These are phyloP conservation scores for Gnaphalium uliginosum DNA, from an alignment of 129 eudicot genomes.

Conservation along the genomic window DNA sequence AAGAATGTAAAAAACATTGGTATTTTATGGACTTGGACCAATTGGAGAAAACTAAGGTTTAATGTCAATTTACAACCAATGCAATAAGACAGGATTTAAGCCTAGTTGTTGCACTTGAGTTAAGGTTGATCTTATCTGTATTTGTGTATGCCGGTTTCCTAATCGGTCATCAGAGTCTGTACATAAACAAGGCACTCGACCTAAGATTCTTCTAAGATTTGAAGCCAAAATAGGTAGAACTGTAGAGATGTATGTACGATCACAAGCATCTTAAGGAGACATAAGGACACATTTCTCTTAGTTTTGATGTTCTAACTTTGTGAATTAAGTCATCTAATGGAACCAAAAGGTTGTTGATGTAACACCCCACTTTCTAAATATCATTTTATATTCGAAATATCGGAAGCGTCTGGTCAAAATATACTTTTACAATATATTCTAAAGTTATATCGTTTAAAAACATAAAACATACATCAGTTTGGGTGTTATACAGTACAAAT, in stretches of 20 bases:
- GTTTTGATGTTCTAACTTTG: too few species aligned
- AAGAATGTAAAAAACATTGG: conserved; percentile 4
- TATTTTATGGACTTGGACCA: conserved; percentile 30
- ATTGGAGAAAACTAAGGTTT: conserved; percentile 25
- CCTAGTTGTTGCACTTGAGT: conserved; percentile 10
- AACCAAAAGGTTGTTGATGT: too few species aligned
- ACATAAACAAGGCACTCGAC: not conserved
- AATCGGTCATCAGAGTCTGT: not conserved
- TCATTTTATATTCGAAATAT: too few species aligned
- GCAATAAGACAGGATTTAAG: conserved; percentile 22
- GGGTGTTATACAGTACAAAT: too few species aligned
- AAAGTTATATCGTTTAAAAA: too few species aligned
- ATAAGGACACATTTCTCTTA: too few species aligned
- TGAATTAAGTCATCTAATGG: too few species aligned
- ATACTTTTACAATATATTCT: too few species aligned
- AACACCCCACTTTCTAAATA: too few species aligned
- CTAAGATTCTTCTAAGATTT: not conserved
- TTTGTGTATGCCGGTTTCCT: not conserved
- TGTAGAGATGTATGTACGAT: not conserved
- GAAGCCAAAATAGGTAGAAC: not conserved
- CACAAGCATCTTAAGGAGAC: not conserved
- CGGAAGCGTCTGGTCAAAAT: too few species aligned
- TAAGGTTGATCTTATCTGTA: conserved; percentile 7
- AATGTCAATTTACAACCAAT: not conserved
- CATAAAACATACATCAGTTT: too few species aligned